Percentiles rank a stretch among this genome's conserved stretches.
Evolutionary conservation across 2,329 filamentous ascomycete species (phyloP).

Genomic region (Claviceps quebecensis): DNA sequence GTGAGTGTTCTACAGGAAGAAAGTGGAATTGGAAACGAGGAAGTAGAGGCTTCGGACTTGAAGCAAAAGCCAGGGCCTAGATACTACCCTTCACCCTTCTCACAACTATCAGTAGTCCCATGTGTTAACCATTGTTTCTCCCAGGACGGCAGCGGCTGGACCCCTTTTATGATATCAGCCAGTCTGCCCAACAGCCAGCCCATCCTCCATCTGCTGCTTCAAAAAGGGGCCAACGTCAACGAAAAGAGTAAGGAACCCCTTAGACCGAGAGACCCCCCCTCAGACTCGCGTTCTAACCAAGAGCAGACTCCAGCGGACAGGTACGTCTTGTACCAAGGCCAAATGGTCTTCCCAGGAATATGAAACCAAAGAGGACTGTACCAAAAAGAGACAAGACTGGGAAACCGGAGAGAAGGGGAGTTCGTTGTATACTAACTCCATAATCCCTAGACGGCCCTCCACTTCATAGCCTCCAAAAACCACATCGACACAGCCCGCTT

Average conservation of each 20-base stretch:
- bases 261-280: not conserved
- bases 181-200: slow-evolving; percentile 59
- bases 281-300: not conserved
- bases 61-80: no score
- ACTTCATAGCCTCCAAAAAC: slow-evolving; percentile 83
- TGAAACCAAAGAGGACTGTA: not conserved
- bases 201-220: slow-evolving; percentile 52
- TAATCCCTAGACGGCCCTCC: slow-evolving; percentile 56
- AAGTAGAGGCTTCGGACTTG: no score
- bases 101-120: no score
- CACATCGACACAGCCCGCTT: slow-evolving; percentile 69
- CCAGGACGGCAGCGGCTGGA: slow-evolving; percentile 71
- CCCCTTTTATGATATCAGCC: slow-evolving; percentile 68
- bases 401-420: no score
- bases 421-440: not conserved
- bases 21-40: not conserved
- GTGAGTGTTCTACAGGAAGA: slow-evolving; percentile 24
- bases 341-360: not conserved
- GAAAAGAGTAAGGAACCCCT: slow-evolving; percentile 43
- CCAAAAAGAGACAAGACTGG: no score
- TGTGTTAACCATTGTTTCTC: not conserved
- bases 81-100: no score
- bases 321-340: slow-evolving; percentile 17
- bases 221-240: slow-evolving; percentile 58
- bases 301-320: slow-evolving; percentile 42